These are phyloP conservation scores for Ophiostoma angusticollis DNA, from an alignment of 2,329 filamentous ascomycete genomes.

Conservation along the genomic window DNA sequence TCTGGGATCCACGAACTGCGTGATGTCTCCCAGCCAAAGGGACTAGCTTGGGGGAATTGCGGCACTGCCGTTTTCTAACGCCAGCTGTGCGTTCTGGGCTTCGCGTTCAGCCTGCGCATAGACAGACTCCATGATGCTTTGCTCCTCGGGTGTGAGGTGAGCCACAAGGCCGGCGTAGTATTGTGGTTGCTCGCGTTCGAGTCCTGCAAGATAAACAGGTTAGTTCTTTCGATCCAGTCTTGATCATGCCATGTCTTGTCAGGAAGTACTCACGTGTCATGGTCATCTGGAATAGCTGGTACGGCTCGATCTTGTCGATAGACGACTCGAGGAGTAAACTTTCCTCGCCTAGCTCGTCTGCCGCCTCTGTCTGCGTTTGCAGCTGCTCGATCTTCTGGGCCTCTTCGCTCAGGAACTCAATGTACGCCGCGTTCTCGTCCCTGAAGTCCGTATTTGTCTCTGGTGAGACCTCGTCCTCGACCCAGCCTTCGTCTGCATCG, in stretches of 20 bases:
- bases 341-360: conserved; percentile 85
- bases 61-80: conserved; percentile 14
- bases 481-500: conserved; percentile 73
- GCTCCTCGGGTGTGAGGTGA: conserved; percentile 68
- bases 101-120: conserved; percentile 51
- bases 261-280: conserved; percentile 65
- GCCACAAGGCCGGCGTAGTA: conserved; percentile 73
- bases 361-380: conserved; percentile 52
- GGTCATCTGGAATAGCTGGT: conserved; percentile 72
- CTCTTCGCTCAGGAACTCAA: conserved; percentile 92
- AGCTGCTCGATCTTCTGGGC: conserved; percentile 72
- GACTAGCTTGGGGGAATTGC: conserved; percentile 11
- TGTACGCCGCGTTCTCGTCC: conserved; percentile 85
- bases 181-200: conserved; percentile 83
- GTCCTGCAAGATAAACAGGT: conserved; percentile 37
- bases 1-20: too few species aligned
- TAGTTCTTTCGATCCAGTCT: too few species aligned
- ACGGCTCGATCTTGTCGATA: conserved; percentile 89
- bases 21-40: too few species aligned
- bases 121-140: conserved; percentile 65
- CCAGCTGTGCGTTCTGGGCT: conserved; percentile 5
- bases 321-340: conserved; percentile 85
- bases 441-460: conserved; percentile 45
- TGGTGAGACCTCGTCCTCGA: conserved; percentile 49
- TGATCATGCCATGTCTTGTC: too few species aligned